Conservation (phyloP, 73 alveolate genomes). For the Paramecium octaurelia region DNA sequence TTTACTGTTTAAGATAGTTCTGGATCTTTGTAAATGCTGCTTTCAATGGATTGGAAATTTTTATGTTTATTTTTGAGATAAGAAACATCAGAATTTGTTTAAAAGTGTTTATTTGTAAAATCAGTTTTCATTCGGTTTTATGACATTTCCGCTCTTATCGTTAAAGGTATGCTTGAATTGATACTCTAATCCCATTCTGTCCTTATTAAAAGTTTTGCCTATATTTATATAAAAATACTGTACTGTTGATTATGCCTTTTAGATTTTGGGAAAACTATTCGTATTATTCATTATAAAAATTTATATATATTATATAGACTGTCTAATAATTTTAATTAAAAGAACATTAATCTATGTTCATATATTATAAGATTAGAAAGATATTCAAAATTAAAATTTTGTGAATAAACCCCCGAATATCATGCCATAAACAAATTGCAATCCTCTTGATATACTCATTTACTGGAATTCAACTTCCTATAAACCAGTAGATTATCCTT, state of each 20-base stretch:
- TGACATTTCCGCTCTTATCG: neutral
- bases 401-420: neutral
- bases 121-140: neutral
- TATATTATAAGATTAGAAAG: neutral
- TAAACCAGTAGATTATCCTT: neutral
- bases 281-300: neutral
- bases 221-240: neutral
- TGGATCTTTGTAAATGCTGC: neutral
- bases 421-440: neutral
- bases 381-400: neutral
- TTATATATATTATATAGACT: neutral
- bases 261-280: neutral
- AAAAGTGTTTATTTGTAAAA: neutral
- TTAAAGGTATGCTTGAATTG: neutral
- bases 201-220: neutral
- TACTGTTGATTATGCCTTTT: neutral
- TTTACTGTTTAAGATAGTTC: neutral
- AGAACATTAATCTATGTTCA: neutral
- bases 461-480: neutral
- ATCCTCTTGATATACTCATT: too few relatives aligned
- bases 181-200: conserved; percentile 33
- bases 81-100: neutral
- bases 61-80: neutral
- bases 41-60: neutral
- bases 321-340: neutral